A percentile compares a stretch with the other conserved stretches of the same genome.
phyloP scores from a whole-genome alignment of 805 yeast genomes.

The Hanseniaspora jakobsenii region DNA sequence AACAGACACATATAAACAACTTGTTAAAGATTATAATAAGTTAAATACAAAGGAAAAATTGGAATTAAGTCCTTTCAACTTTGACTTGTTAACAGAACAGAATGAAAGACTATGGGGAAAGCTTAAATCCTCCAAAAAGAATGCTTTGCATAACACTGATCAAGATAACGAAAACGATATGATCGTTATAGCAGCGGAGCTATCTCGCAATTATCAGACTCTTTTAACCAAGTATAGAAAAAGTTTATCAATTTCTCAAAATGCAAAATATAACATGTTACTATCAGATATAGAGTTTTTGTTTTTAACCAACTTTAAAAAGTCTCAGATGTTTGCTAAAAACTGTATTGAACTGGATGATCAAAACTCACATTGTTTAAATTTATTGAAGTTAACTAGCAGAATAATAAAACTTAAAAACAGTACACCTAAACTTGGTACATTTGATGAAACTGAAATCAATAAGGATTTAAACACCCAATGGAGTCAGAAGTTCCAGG shows the following conservation, averaged over 20 bases:
- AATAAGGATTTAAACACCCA: constrained; percentile 21
- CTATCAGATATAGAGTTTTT: constrained; percentile 35
- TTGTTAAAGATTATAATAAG: constrained; percentile 17
- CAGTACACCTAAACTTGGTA: constrained; percentile 32
- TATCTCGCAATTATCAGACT: constrained; percentile 16
- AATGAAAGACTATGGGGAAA: constrained; percentile 19
- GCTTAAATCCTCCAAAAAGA: background rate
- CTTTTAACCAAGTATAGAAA: constrained; percentile 24
- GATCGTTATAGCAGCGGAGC: constrained; percentile 9
- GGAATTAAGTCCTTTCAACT: constrained; percentile 35
- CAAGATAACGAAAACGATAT: constrained; percentile 1
- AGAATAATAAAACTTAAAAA: constrained; percentile 31
- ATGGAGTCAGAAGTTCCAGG: constrained; percentile 27
- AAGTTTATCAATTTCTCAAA: constrained; percentile 22
- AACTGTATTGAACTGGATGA: constrained; percentile 69
- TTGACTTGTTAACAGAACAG: constrained; percentile 25
- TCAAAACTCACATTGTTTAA: constrained; percentile 52
- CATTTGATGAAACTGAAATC: constrained; percentile 24
- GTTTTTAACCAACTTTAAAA: constrained; percentile 41
- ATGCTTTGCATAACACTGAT: background rate
- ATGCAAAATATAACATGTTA: constrained; percentile 24
- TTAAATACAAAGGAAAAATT: constrained; percentile 26
- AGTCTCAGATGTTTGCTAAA: constrained; percentile 41
- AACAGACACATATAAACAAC: constrained; percentile 17
- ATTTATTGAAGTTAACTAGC: constrained; percentile 40